phyloP scores from a whole-genome alignment of 345 rosid genomes.

The Carallia pectinifolia region DNA sequence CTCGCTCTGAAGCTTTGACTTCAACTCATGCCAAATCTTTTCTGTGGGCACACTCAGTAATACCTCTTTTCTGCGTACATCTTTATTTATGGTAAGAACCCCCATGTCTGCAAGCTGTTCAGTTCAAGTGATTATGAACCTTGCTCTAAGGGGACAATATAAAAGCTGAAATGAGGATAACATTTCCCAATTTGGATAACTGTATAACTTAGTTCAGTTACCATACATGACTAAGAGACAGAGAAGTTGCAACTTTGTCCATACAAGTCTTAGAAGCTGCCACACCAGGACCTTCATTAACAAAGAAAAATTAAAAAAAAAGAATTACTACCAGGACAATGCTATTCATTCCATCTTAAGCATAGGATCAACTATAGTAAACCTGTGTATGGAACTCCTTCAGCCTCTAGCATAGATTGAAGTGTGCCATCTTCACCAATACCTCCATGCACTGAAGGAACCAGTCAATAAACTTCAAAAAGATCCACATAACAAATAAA shows the following conservation, averaged over 20 bases:
- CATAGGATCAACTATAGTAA: conserved; percentile 9
- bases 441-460: conserved; percentile 82
- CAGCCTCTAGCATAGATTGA: conserved; percentile 72
- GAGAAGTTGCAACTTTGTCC: conserved; percentile 87
- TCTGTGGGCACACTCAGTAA: conserved; percentile 44
- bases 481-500: neutral
- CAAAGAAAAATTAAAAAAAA: conserved; percentile 20
- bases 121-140: conserved; percentile 21
- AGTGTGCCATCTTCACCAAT: conserved; percentile 96
- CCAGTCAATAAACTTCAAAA: conserved; percentile 11
- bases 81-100: conserved; percentile 81
- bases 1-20: conserved; percentile 62
- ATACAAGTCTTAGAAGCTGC: conserved; percentile 79
- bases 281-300: conserved; percentile 73
- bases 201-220: conserved; percentile 14
- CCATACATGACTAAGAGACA: conserved; percentile 72
- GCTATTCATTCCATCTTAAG: neutral
- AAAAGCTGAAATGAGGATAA: neutral
- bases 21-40: conserved; percentile 61
- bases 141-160: conserved; percentile 6
- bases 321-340: neutral
- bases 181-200: neutral
- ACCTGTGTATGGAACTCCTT: conserved; percentile 88
- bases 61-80: conserved; percentile 60
- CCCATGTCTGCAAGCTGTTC: conserved; percentile 70